Base-by-base conservation (phyloP, 1,139 yeast genomes). In the Kodamaea arcana region DNA sequence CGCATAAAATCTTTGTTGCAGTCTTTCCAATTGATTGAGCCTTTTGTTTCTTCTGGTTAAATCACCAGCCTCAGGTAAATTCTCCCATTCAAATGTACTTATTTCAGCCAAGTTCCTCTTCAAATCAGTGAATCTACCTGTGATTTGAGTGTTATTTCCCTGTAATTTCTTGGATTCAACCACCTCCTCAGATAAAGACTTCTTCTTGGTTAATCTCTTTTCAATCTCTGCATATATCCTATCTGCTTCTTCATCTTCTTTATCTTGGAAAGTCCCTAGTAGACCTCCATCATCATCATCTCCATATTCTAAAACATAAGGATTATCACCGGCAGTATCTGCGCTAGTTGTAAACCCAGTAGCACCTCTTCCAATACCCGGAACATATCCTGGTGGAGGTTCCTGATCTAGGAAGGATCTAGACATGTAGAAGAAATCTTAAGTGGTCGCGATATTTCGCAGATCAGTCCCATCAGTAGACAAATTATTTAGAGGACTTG, bases 351-450 rank as follows among this genome's bases (percentile, higher is more conserved):
- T 79, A 56, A 90, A 90, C 1, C 97, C 97, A 0, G 86, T 77
- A 2, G 97, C 98, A 13, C 98, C 98, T 52, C 98, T 69, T 0
- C 97, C 98, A 7, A 88, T 62, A 22, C 98, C 98, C 2, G 97
- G 84, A 26, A 88, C 75, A 54, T 92, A 92, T 5, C 95, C 95
- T 3, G 83, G 77, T 0, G 98, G 98, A 0, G 97, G 83, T 43
- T 82, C 80, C 62, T 84, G 88, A 50, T 83, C 90, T 36, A 92
- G 68, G 58, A 92, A 92, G n/a, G 78, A 15, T 17, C 23, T 16
- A 13, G 21, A 15, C 30, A 27, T 27, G 22, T n/a, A 8, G 26
- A n/a, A n/a, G n/a, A n/a, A n/a, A n/a, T n/a, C n/a, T n/a, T n/a
- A n/a, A n/a, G n/a, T n/a, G n/a, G n/a, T n/a, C n/a, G n/a, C n/a